Evolutionary conservation across 202 grass and related monocot species (phyloP).

Genomic region (Cymbopogon flexuosus): DNA sequence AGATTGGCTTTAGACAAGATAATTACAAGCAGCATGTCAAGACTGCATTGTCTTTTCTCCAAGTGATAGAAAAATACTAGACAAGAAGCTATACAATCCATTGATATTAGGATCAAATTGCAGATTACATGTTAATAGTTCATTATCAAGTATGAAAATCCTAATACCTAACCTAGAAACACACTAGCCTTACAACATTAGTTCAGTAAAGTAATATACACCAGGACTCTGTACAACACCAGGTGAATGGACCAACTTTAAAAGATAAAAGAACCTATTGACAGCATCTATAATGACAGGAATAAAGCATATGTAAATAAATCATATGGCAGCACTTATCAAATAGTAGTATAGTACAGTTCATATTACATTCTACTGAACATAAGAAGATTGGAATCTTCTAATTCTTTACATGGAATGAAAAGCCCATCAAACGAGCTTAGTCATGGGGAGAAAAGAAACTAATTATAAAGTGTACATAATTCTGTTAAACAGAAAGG

Average conservation of each 20-base stretch:
- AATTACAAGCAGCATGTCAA: constrained; percentile 1
- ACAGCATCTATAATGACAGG: neutral
- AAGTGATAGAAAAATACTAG: neutral
- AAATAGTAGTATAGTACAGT: constrained; percentile 20
- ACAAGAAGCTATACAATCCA: neutral
- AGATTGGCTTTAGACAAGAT: constrained; percentile 10
- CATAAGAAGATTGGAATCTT: constrained; percentile 28
- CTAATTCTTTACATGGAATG: constrained; percentile 37
- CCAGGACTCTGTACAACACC: neutral
- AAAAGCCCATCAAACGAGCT: constrained; percentile 28
- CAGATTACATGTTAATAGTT: neutral
- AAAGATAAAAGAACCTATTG: neutral
- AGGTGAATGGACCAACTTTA: constrained; percentile 18
- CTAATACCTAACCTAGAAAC: neutral
- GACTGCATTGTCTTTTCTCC: constrained; percentile 6
- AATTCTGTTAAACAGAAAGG: neutral
- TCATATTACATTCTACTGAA: constrained; percentile 43
- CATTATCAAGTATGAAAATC: neutral
- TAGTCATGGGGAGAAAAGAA: neutral
- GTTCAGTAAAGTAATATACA: neutral
- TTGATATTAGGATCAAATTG: neutral
- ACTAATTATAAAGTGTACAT: constrained; percentile 33
- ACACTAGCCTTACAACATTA: neutral
- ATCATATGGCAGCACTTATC: constrained; percentile 21
- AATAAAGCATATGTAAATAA: neutral